Conservation (phyloP, 1,284 basidiomycete species). For the Trichosporon faecale region DNA sequence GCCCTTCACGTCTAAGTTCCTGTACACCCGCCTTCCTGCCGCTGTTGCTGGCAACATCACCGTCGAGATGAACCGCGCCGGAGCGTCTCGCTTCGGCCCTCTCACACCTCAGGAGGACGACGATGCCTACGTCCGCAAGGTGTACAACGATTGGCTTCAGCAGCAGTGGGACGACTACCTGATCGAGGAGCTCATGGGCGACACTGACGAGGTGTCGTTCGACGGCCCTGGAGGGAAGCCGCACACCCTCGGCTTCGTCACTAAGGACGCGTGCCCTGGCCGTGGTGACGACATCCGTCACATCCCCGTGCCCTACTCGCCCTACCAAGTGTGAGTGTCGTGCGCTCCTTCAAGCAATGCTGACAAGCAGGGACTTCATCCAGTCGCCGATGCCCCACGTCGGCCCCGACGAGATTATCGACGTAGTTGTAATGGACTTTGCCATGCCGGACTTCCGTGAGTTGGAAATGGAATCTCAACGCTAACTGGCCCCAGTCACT, state of each 20-base stretch:
- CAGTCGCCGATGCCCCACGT: constrained; percentile 42
- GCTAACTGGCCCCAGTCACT: constrained; percentile 26
- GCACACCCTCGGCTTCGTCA: constrained; percentile 47
- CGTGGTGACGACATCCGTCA: constrained; percentile 51
- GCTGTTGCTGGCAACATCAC: constrained; percentile 39
- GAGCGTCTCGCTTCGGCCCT: constrained; percentile 39
- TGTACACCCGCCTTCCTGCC: constrained; percentile 40
- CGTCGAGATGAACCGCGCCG: constrained; percentile 47
- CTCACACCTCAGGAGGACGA: constrained; percentile 28
- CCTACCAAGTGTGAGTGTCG: constrained; percentile 19
- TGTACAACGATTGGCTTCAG: constrained; percentile 33
- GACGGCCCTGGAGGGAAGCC: constrained; percentile 12
- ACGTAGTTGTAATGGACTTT: constrained; percentile 51
- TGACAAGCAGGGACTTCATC: constrained; percentile 42
- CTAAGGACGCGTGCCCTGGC: constrained; percentile 44
- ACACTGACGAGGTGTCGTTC: neutral
- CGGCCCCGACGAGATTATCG: constrained; percentile 37
- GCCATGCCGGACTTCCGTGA: constrained; percentile 48
- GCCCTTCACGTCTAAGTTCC: constrained; percentile 56
- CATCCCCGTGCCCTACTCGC: constrained; percentile 35
- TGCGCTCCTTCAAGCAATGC: neutral
- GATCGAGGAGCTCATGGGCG: constrained; percentile 10
- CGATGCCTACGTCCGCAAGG: constrained; percentile 25
- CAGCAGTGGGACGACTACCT: constrained; percentile 33
- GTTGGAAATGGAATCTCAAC: constrained; percentile 21